phyloP scores from a whole-genome alignment of 352 stramenopile species.

The Pythium utonaiense region DNA sequence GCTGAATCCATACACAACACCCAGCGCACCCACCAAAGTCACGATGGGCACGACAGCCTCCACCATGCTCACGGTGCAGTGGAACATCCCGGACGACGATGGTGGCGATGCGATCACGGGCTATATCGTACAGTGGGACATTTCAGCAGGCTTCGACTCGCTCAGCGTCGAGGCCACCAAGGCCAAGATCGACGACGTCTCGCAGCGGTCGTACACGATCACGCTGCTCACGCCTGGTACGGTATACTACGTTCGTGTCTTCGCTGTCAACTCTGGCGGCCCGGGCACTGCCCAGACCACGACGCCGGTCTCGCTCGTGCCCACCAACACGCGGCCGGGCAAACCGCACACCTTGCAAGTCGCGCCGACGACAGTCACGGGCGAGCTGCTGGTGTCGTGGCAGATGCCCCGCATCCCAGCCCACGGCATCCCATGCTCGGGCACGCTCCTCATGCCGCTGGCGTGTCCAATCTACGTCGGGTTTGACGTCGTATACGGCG shows the following conservation, averaged over 20 bases:
- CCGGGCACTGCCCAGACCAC: constrained; percentile 54
- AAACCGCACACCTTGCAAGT: constrained; percentile 59
- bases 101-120: constrained; percentile 86
- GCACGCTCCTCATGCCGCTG: constrained; percentile 47
- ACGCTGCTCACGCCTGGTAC: constrained; percentile 75
- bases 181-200: constrained; percentile 50
- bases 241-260: constrained; percentile 89
- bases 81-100: constrained; percentile 76
- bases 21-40: constrained; percentile 84
- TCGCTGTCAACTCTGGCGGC: constrained; percentile 63
- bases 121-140: constrained; percentile 93
- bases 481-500: constrained; percentile 89
- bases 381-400: constrained; percentile 59
- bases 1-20: constrained; percentile 90
- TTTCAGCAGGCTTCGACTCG: constrained; percentile 84
- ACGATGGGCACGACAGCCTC: constrained; percentile 65
- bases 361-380: constrained; percentile 23
- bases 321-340: constrained; percentile 51
- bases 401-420: constrained; percentile 56
- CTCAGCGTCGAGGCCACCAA: constrained; percentile 60
- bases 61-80: constrained; percentile 92
- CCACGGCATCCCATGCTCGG: constrained; percentile 66
- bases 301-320: constrained; percentile 43
- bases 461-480: constrained; percentile 58
- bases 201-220: constrained; percentile 74